Conservation (phyloP, 2,329 filamentous ascomycete species). For the Penicillium sp. region DNA sequence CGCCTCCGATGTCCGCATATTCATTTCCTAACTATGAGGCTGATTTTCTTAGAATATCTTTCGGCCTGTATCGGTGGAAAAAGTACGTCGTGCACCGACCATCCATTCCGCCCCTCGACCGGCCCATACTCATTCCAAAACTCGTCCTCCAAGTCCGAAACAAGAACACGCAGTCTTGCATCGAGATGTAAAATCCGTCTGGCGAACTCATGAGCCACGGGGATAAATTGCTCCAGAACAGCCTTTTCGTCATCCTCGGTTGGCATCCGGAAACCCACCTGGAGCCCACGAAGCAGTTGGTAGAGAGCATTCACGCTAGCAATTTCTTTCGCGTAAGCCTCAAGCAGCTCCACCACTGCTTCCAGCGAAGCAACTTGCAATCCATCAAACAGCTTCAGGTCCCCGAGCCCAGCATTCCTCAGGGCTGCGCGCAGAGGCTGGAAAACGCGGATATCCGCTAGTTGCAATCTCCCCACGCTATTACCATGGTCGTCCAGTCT, state of each 20-base stretch:
- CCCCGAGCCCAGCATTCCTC: not conserved
- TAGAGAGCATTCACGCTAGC: not conserved
- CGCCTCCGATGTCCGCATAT: no score
- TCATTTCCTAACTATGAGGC: not conserved
- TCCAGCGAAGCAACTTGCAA: not conserved
- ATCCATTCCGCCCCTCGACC: not conserved
- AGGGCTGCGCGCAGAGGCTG: not conserved
- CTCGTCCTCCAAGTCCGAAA: not conserved
- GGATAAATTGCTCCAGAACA: constrained; percentile 1
- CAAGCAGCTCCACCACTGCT: not conserved
- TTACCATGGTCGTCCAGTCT: not conserved
- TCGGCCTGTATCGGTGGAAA: not conserved
- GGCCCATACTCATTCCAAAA: not conserved
- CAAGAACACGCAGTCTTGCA: not conserved
- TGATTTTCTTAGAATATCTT: not conserved
- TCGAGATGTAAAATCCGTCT: not conserved
- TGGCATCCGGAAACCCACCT: not conserved
- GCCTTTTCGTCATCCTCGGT: not conserved
- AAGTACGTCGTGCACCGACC: not conserved
- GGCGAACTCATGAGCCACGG: not conserved
- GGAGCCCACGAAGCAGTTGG: not conserved
- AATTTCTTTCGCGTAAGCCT: not conserved
- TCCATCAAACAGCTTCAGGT: not conserved
- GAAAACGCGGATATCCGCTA: not conserved
- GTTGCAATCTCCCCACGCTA: not conserved